Evolutionary conservation across 768 basidiomycete genomes (phyloP).

Genomic region (Hericium erinaceus): DNA sequence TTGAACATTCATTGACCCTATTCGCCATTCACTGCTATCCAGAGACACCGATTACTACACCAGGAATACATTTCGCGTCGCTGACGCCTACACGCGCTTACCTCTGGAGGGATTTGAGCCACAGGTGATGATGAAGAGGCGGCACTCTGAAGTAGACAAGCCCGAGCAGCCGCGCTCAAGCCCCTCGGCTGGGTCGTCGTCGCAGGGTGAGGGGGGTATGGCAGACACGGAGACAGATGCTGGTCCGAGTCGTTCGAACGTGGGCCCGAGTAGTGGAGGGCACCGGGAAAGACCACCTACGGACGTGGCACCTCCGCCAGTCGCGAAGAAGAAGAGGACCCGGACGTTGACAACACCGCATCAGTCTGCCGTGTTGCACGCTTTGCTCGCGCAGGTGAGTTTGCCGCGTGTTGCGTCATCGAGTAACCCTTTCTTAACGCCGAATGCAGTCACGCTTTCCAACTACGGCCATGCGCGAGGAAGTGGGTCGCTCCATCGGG

Average conservation of each 20-base stretch:
- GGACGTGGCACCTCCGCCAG: constrained; percentile 23
- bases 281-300: constrained; percentile 19
- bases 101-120: background rate
- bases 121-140: constrained; percentile 5
- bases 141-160: constrained; percentile 8
- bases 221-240: constrained; percentile 51
- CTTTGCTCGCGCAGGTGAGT: constrained; percentile 74
- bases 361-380: constrained; percentile 81
- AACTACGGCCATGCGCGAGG: constrained; percentile 79
- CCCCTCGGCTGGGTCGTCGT: constrained; percentile 15
- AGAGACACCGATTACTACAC: background rate
- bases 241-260: constrained; percentile 32
- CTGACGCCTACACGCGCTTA: background rate
- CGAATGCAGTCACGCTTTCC: constrained; percentile 71
- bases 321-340: constrained; percentile 73
- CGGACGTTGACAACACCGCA: constrained; percentile 80
- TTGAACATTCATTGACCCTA: background rate
- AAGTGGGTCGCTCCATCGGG: constrained; percentile 81
- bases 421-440: background rate
- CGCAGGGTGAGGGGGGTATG: constrained; percentile 27
- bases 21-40: background rate
- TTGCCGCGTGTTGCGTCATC: constrained; percentile 3
- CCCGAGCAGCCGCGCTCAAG: constrained; percentile 2
- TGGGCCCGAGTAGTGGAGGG: constrained; percentile 19
- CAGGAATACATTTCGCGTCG: background rate